Base-by-base conservation (phyloP, 176 grass and related monocot species). In the Carex myosuroides region DNA sequence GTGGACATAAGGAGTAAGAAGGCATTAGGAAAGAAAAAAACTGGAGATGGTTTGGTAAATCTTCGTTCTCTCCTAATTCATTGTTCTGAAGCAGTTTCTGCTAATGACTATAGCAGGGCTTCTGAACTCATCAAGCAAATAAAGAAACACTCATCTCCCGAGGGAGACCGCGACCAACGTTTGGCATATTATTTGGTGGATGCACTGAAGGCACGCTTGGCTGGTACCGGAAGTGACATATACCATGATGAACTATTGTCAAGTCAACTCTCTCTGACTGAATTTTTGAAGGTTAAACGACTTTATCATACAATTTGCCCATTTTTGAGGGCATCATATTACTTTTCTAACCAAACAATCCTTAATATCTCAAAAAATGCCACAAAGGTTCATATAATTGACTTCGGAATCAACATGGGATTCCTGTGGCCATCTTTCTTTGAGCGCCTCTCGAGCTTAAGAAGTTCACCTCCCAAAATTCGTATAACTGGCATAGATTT, bases 361-460 rank as follows among this genome's bases (percentile, higher is more conserved):
- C 18, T 89, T 60, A 62, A 89, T 26, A 32, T 53, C 16, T 56
- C 70, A 9, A 66, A 92, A 20, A 58, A 69, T 60, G 61, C 62
- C 39, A 77, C 79, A 71, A 88, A 50, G 44, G 42, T 92, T 37
- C 93, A 95, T 58, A 90, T 95, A 11, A 50, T 95, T 64, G 87
- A 95, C 75, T 95, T 90, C 12, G 88, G 88, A 6, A 95, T 95
- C 57, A 29, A 69, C 1, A 65, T 90, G 11, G 82, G 93, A 60
- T 95, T 95, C 82, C 81, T 87, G 13, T 90, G 93, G 93, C 85
- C 90, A 55, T 79, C 37, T 59, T 79, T 95, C 20, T 89, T 95
- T 22, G 85, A 95, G 32, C 79, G 60, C 0, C 77, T 95, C 21
- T 81, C 86, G 7, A 42, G 39, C 30, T 60, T 16, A 72, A 58